phyloP scores from a whole-genome alignment of 2,329 filamentous ascomycete species.

The Penicillium concentricum region DNA sequence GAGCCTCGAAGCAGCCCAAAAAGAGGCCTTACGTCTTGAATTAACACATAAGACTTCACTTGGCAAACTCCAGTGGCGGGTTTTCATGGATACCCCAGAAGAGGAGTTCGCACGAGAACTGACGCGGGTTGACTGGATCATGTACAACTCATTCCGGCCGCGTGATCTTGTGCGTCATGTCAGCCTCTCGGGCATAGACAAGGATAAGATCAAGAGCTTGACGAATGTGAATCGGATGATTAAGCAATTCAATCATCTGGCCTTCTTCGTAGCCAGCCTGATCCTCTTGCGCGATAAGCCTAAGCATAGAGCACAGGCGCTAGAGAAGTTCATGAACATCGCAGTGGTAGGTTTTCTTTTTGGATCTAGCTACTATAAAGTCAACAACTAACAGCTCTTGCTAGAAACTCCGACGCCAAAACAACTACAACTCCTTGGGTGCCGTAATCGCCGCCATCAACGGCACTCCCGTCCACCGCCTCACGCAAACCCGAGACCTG shows the following conservation, averaged over 20 bases:
- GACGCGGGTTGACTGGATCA: conserved; percentile 95
- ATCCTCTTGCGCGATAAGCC: conserved; percentile 89
- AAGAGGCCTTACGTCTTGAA: conserved; percentile 69
- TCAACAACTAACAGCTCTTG: conserved; percentile 8
- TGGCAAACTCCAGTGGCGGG: conserved; percentile 83
- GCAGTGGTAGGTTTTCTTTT: conserved; percentile 56
- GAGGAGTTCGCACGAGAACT: conserved; percentile 87
- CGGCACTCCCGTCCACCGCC: conserved; percentile 78
- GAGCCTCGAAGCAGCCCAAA: conserved; percentile 69
- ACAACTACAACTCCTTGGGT: conserved; percentile 97
- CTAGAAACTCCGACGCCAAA: conserved; percentile 78
- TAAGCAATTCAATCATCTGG: conserved; percentile 83
- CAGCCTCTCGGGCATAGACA: conserved; percentile 60
- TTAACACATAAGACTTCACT: conserved; percentile 68
- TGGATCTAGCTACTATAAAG: neutral
- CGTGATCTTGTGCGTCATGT: conserved; percentile 92
- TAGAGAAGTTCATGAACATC: conserved; percentile 95
- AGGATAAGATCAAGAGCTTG: conserved; percentile 65
- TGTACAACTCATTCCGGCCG: conserved; percentile 92
- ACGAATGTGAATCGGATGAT: conserved; percentile 94
- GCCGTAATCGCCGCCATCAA: conserved; percentile 92
- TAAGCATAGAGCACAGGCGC: conserved; percentile 84
- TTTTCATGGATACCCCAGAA: conserved; percentile 82
- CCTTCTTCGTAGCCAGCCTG: conserved; percentile 79
- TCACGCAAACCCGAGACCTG: conserved; percentile 74